Base-by-base conservation (phyloP, 2,329 filamentous ascomycete genomes). In the Macroventuria anomochaeta region DNA sequence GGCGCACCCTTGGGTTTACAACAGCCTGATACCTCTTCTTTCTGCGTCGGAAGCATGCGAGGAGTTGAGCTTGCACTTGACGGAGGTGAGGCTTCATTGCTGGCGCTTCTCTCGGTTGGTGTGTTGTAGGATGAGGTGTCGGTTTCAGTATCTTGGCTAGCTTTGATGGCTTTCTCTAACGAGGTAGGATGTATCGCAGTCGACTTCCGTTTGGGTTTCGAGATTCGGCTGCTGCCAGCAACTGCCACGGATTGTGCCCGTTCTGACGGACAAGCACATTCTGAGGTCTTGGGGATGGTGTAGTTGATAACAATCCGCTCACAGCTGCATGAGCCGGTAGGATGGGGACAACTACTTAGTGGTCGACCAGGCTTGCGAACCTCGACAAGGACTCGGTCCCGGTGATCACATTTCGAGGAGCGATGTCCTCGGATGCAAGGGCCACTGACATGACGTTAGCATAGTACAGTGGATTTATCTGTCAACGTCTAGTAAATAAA, bases 351-450 rank as follows among this genome's bases (percentile, higher is more conserved):
- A 47, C 83, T 82, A 71, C 86, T 89, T 48, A 90, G 75, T 7
- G 88, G 88, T 42, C 88, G 81, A 15, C 88, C 88, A 13, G 88
- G 88, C 67, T 90, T 90, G 58, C 87, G 83, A 13, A 91, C 88
- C 18, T 86, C 85, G 3, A 89, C 79, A 80, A 90, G 85, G 28
- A 89, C 76, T 53, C 88, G 84, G 63, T 89, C 87, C 59, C 81
- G 80, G 55, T 91, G 88, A 40, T 83, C 86, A 73, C 88, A 91
- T 78, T 88, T 89, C 46, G 88, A 89, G 25, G 88, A 90, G 64
- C 88, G 85, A 73, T 91, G 88, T 51, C 88, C 88, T 67, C 88
- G 85, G 63, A 90, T 90, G 71, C 88, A 90, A 68, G 88, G 87
- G 79, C 85, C 85, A 75, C 88, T 90, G 63, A 39, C 50, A 40